These are phyloP conservation scores for Podaxis sp. DNA, from an alignment of 768 basidiomycete species.

Conservation along the genomic window DNA sequence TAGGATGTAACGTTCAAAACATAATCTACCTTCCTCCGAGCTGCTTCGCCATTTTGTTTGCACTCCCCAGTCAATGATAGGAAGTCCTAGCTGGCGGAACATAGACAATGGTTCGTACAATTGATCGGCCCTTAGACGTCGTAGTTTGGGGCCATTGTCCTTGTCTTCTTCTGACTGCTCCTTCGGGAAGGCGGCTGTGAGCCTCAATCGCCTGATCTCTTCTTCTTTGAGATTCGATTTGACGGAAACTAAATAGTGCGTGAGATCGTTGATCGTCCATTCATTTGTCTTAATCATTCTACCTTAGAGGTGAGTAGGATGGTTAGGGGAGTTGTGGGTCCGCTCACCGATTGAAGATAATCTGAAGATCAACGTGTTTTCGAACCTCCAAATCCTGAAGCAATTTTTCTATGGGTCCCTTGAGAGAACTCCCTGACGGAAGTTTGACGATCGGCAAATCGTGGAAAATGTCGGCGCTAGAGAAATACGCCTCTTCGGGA, in stretches of 20 bases:
- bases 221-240: constrained; percentile 45
- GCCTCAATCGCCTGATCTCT: constrained; percentile 46
- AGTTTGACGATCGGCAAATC: constrained; percentile 80
- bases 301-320: neutral
- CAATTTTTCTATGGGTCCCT: constrained; percentile 68
- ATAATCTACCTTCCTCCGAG: constrained; percentile 76
- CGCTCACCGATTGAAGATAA: constrained; percentile 81
- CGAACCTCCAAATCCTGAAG: constrained; percentile 76
- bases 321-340: neutral
- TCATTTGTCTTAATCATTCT: constrained; percentile 89
- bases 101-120: constrained; percentile 82
- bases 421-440: constrained; percentile 58
- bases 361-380: constrained; percentile 87
- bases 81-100: constrained; percentile 69
- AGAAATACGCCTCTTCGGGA: constrained; percentile 77
- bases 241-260: constrained; percentile 84
- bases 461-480: constrained; percentile 82
- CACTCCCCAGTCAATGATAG: constrained; percentile 84
- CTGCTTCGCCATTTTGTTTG: constrained; percentile 72
- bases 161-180: constrained; percentile 32
- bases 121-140: constrained; percentile 60
- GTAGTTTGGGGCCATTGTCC: constrained; percentile 27
- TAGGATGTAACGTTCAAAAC: neutral
- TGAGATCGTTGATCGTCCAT: constrained; percentile 83
- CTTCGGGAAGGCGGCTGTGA: constrained; percentile 76